Evolutionary conservation across 257 asterid species (phyloP).

Genomic region (Jasminum sambac): DNA sequence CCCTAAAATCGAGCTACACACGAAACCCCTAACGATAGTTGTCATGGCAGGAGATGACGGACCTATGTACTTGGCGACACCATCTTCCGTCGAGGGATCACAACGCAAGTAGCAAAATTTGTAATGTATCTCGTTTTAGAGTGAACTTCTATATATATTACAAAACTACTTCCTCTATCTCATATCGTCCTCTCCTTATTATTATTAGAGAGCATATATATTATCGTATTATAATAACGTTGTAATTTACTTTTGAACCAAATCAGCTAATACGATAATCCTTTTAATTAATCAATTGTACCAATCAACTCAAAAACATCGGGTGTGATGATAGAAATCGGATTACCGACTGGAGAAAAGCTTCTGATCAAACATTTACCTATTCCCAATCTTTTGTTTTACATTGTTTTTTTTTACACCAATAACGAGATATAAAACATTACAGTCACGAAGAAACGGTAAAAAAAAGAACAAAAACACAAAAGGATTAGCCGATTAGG

Average conservation of each 20-base stretch:
- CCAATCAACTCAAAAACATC: background rate
- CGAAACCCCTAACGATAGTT: slow-evolving; percentile 20
- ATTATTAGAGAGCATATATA: background rate
- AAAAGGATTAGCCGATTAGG: too few relatives aligned
- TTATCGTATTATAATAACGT: background rate
- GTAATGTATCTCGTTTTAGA: background rate
- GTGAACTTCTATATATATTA: background rate
- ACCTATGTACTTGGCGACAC: slow-evolving; percentile 33
- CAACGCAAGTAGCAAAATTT: background rate
- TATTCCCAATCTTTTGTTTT: too few relatives aligned
- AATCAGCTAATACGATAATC: background rate
- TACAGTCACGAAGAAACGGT: too few relatives aligned
- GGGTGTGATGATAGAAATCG: background rate
- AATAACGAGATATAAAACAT: too few relatives aligned
- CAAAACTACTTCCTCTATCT: background rate
- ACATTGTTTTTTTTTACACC: too few relatives aligned
- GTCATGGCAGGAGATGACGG: slow-evolving; percentile 37
- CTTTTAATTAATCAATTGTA: background rate
- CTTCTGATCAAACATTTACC: too few relatives aligned
- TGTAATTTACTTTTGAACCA: background rate
- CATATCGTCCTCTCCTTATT: background rate
- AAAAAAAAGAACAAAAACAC: too few relatives aligned
- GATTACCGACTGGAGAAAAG: background rate
- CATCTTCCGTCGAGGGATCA: slow-evolving; percentile 9
- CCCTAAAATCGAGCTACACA: slow-evolving; percentile 1